A percentile compares a stretch with the other conserved stretches of the same genome.
Conservation (phyloP, 305 asterid species). For the Andrographis paniculata region DNA sequence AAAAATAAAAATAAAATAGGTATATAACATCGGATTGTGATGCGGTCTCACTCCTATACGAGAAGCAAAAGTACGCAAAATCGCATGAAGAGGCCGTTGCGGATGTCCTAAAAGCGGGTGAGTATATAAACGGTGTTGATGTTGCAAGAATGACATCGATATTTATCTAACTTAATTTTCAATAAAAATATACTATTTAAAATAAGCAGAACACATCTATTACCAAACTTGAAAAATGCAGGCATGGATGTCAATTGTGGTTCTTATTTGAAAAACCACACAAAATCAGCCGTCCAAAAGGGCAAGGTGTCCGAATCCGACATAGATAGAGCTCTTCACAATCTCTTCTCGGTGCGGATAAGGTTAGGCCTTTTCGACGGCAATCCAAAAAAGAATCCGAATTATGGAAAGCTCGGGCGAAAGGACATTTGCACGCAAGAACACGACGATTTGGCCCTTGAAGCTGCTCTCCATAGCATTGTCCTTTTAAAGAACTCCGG, state of each 20-base stretch:
- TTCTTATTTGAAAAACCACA: conserved; percentile 29
- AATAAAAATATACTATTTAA: too few relatives aligned
- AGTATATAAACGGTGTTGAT: not conserved
- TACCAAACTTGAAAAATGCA: not conserved
- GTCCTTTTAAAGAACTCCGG: conserved; percentile 10
- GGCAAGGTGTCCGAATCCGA: conserved; percentile 40
- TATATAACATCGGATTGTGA: conserved; percentile 88
- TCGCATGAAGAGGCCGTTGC: conserved; percentile 79
- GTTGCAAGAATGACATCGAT: too few relatives aligned
- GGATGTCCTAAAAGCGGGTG: conserved; percentile 89
- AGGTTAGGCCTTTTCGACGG: conserved; percentile 30
- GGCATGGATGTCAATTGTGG: conserved; percentile 70
- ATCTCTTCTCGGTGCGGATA: conserved; percentile 48
- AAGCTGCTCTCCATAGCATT: not conserved
- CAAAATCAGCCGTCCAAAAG: conserved; percentile 41
- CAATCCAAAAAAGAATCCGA: not conserved
- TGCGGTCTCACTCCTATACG: conserved; percentile 61
- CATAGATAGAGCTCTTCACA: conserved; percentile 47
- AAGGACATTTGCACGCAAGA: conserved; percentile 2
- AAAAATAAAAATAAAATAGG: too few relatives aligned
- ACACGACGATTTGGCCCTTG: conserved; percentile 8
- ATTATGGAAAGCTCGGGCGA: not conserved
- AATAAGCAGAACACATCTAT: too few relatives aligned
- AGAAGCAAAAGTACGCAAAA: conserved; percentile 41
- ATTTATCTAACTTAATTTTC: too few relatives aligned